Conservation (phyloP, 371 early-diverging fungal genomes). For the Blakeslea trispora region DNA sequence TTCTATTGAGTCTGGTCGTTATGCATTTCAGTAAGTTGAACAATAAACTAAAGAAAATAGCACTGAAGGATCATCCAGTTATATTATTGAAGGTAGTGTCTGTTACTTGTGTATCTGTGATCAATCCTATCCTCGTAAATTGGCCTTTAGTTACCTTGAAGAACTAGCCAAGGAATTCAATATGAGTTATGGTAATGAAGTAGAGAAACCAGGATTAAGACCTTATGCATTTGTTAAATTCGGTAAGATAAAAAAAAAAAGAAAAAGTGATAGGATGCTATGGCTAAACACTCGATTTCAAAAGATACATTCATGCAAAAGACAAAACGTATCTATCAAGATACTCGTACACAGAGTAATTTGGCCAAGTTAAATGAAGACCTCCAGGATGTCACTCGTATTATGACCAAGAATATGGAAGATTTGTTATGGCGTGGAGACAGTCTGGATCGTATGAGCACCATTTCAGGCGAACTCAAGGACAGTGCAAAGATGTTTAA, state of each 20-base stretch:
- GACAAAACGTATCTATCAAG: slow-evolving; percentile 93
- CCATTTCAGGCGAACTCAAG: slow-evolving; percentile 55
- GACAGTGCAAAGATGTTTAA: slow-evolving; percentile 58
- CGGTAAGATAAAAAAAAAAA: slow-evolving; percentile 50
- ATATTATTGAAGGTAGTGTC: slow-evolving; percentile 91
- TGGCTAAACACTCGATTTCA: too few relatives aligned
- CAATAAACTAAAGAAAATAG: too few relatives aligned
- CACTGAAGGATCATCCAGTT: slow-evolving; percentile 52
- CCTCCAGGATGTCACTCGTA: slow-evolving; percentile 92
- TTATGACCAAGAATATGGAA: slow-evolving; percentile 98
- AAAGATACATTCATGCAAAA: slow-evolving; percentile 96
- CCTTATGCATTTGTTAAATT: slow-evolving; percentile 98
- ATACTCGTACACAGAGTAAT: slow-evolving; percentile 91
- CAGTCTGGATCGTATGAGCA: slow-evolving; percentile 74
- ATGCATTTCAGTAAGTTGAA: slow-evolving; percentile 82
- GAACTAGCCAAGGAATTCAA: slow-evolving; percentile 95
- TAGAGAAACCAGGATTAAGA: slow-evolving; percentile 81
- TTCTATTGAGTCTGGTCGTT: slow-evolving; percentile 91
- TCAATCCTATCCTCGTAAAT: slow-evolving; percentile 90
- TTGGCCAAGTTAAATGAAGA: slow-evolving; percentile 94
- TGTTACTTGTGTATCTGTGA: slow-evolving; percentile 95
- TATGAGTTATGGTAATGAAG: slow-evolving; percentile 87
- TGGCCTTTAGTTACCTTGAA: slow-evolving; percentile 94
- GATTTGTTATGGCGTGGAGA: slow-evolving; percentile 95
- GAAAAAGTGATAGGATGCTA: too few relatives aligned